A percentile compares a stretch with the other conserved stretches of the same genome.
phyloP scores from a whole-genome alignment of 192 early-diverging fungal species.

The Kappamyces sp. region DNA sequence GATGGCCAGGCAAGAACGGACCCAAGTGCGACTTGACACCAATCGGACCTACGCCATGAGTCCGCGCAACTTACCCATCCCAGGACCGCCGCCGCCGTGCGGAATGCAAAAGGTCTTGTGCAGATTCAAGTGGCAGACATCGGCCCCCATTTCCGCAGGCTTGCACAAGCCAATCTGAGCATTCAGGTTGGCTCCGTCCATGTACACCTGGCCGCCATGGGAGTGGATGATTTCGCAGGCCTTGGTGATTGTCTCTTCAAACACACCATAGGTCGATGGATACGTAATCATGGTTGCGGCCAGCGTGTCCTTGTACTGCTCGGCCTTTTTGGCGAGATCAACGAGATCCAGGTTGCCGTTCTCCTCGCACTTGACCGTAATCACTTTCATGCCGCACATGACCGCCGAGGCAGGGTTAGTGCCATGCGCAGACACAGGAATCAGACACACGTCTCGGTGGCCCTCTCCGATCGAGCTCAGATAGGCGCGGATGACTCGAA shows the following conservation, averaged over 20 bases:
- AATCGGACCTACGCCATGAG: constrained; percentile 3
- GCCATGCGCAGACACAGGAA: constrained; percentile 98
- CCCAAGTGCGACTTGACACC: constrained; percentile 69
- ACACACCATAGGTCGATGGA: constrained; percentile 98
- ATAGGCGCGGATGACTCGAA: constrained; percentile 91
- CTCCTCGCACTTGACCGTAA: constrained; percentile 85
- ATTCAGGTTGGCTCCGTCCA: constrained; percentile 77
- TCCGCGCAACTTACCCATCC: constrained; percentile 95
- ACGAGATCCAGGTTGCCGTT: constrained; percentile 89
- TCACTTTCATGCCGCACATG: constrained; percentile 93
- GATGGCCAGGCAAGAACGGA: constrained; percentile 91
- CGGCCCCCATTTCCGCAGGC: constrained; percentile 93
- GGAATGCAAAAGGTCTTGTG: constrained; percentile 99
- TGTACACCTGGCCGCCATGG: constrained; percentile 97
- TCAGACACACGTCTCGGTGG: constrained; percentile 89
- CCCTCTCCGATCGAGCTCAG: constrained; percentile 73
- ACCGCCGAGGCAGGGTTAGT: constrained; percentile 99
- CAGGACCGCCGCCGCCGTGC: constrained; percentile 98
- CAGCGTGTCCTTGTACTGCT: constrained; percentile 76
- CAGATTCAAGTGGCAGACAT: constrained; percentile 99
- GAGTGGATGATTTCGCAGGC: constrained; percentile 89
- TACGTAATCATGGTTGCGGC: constrained; percentile 99
- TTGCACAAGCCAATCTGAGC: constrained; percentile 53
- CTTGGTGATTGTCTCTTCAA: constrained; percentile 82
- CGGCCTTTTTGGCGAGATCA: constrained; percentile 85